Percentiles rank a stretch among this genome's conserved stretches.
Conservation (phyloP, 2,329 filamentous ascomycete genomes). For the Colletotrichum tofieldiae region DNA sequence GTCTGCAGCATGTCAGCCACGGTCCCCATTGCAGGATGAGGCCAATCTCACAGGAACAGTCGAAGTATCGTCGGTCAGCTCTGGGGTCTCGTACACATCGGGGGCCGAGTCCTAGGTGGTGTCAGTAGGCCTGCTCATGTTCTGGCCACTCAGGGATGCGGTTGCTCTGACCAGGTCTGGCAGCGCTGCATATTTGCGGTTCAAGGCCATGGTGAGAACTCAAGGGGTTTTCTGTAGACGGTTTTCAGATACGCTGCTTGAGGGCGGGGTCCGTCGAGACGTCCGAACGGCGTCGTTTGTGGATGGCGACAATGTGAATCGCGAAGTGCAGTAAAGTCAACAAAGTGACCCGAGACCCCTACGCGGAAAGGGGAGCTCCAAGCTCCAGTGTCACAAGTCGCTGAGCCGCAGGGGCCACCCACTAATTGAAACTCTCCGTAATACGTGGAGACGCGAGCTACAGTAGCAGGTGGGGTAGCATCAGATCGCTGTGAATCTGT, state of each 20-base stretch:
- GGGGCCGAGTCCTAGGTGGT: constrained; percentile 85
- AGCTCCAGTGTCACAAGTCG: constrained; percentile 11
- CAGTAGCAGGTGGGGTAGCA: constrained; percentile 32
- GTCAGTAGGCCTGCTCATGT: constrained; percentile 35
- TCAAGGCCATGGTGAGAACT: constrained; percentile 74
- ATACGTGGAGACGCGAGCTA: constrained; percentile 8
- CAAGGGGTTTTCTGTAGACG: not conserved
- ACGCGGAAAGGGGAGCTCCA: constrained; percentile 19
- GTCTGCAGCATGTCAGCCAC: constrained; percentile 59
- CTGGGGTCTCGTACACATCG: constrained; percentile 97
- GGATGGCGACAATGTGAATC: not conserved
- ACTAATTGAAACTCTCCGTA: constrained; percentile 23
- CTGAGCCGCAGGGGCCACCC: constrained; percentile 29
- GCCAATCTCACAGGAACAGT: constrained; percentile 81
- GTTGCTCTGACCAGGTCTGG: constrained; percentile 76
- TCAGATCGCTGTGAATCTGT: not conserved
- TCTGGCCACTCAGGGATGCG: not conserved
- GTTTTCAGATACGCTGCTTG: not conserved
- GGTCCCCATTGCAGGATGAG: not conserved
- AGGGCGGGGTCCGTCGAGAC: not conserved
- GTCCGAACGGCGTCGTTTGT: not conserved
- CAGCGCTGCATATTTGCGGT: constrained; percentile 85
- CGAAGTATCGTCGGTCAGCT: constrained; percentile 90
- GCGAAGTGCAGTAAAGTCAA: constrained; percentile 1
- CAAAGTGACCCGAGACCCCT: constrained; percentile 15